Base-by-base conservation (phyloP, 345 rosid genomes). In the Excoecaria cochinchinensis region DNA sequence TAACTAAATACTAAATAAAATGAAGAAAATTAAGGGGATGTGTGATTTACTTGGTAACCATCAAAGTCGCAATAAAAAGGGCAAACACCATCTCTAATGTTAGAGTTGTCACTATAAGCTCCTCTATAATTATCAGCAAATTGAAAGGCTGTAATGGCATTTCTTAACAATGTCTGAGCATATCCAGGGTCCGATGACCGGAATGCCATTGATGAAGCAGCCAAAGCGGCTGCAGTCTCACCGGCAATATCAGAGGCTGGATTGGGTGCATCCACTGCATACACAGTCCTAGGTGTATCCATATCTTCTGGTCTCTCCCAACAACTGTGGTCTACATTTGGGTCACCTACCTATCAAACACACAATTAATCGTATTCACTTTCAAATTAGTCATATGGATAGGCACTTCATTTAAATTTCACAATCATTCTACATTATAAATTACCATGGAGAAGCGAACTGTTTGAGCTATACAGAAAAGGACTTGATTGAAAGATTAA, bases 271-370 rank as follows among this genome's bases (percentile, higher is more conserved):
- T 87, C 92, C 9, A 95, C 93, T 0, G 84, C 92, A 57, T 93
- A 93, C 15, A 90, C 93, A 0, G 91, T 89, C 73, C 99, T 82
- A 3, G 88, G 77, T 1, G 98, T 93, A 78, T 95, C 99, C 99
- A 95, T 93, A 74, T 95, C 98, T 72, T 95, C 99, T 1, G 99
- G 97, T 44, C 99, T 83, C 79, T 95, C 99, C 99, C 99, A 95
- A 39, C 99, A 95, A 73, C 76, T 83, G 69, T 95, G 99, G 84
- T 95, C 99, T 17, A 36, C 78, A 15, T 62, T 81, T 61, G 98
- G 98, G 81, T 95, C 97, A 66, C 99, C 99, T 79, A 95, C 99
- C 99, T 95, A 52, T 15, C 6, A 42, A 9, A 31, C 24, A 17
- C 39, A 36, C 0, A 21, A 11, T 7, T 19, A 25, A 25, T 11